These are phyloP conservation scores for Malassezia yamatoensis DNA, from an alignment of 1,284 basidiomycete species.

Conservation along the genomic window DNA sequence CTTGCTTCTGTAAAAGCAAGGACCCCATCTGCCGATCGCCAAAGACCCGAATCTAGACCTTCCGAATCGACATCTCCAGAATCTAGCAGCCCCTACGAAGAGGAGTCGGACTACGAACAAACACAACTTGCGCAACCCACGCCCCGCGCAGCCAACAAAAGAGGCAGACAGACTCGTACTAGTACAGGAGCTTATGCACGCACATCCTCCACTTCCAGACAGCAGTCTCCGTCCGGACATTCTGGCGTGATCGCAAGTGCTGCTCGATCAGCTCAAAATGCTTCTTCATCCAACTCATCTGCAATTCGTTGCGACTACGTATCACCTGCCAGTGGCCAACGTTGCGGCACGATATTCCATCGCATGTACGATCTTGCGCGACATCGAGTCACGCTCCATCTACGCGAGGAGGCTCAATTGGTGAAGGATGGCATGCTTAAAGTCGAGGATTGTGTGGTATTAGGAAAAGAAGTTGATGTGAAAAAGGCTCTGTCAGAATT, in stretches of 20 bases:
- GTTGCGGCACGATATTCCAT: slow-evolving; percentile 43
- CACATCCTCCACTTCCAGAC: background rate
- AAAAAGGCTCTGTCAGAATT: slow-evolving; percentile 36
- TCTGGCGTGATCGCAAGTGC: slow-evolving; percentile 2
- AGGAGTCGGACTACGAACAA: slow-evolving; percentile 19
- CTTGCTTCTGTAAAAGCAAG: background rate
- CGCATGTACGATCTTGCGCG: slow-evolving; percentile 44
- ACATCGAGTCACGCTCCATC: slow-evolving; percentile 45
- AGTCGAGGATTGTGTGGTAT: slow-evolving; percentile 37
- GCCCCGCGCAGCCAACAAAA: background rate
- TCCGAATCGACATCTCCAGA: background rate
- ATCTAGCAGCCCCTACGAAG: slow-evolving; percentile 2
- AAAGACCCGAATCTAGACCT: background rate
- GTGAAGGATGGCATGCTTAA: slow-evolving; percentile 33
- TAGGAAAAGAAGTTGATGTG: slow-evolving; percentile 46
- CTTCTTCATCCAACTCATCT: slow-evolving; percentile 1
- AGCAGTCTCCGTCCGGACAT: background rate
- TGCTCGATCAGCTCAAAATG: background rate
- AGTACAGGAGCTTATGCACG: background rate
- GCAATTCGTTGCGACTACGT: slow-evolving; percentile 43
- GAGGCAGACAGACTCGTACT: slow-evolving; percentile 6
- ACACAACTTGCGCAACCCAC: background rate
- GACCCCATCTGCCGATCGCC: background rate
- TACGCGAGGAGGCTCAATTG: slow-evolving; percentile 37
- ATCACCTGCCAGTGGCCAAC: slow-evolving; percentile 30